Base-by-base conservation (phyloP, 768 basidiomycete genomes). In the Gymnopilus junonius region DNA sequence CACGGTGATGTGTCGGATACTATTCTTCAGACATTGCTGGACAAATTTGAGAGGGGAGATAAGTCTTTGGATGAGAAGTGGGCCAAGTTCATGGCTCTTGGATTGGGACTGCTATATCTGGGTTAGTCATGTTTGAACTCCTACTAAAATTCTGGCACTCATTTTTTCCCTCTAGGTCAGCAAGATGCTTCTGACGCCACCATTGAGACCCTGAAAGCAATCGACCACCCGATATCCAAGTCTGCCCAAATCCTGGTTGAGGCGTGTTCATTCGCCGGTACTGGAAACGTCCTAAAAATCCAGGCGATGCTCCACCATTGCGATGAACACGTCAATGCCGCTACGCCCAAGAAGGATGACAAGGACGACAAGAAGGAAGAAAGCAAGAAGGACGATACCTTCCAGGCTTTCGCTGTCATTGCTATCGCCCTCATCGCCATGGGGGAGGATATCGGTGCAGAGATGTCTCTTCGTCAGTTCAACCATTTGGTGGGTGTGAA, bases 391-490 rank as follows among this genome's bases (percentile, higher is more conserved):
- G 87, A 93, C 63, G 92, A 94, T 67, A 89, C 89, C 31, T 94
- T 93, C 83, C 93, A 98, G 74, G 87, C 94, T 0, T 92, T 98
- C 65, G 93, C 97, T 15, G 95, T 97, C 31, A 82, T 99, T 59
- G 97, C 95, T 27, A 93, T 99, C 69, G 90, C 97, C 0, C 76
- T 99, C 62, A 92, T 99, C 45, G 90, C 97, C 4, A 98, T 99
- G 95, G 97, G 97, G 20, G 97, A 99, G 77, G 97, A 99, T 23
- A 89, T 98, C 51, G 97, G 97, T 51, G 89, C 95, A 1, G 94
- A 99, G 75, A 99, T 99, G 97, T 90, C 93, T n/a, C 78, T 99
- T 69, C 82, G 97, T 66, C 94, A 96, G 69, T 97, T 99, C 82
- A 97, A 98, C 76, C 97, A 99, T 74, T 81, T 99, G 58, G n/a